These are phyloP conservation scores for Rhizopogon rudus DNA, from an alignment of 768 basidiomycete species.

Conservation along the genomic window DNA sequence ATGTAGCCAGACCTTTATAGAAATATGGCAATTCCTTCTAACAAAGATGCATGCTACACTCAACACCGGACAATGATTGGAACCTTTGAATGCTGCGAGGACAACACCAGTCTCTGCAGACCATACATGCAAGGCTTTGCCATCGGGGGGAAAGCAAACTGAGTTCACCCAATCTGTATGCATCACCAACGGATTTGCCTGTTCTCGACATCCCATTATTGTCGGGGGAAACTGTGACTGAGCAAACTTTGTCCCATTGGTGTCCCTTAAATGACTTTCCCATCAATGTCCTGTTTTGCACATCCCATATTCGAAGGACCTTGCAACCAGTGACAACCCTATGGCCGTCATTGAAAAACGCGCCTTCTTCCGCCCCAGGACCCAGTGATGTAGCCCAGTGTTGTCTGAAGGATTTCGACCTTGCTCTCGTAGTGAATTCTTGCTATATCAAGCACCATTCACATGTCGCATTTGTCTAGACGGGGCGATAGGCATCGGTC, in stretches of 20 bases:
- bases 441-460: too few relatives aligned
- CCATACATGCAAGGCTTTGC: background rate
- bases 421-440: too few relatives aligned
- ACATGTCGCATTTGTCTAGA: too few relatives aligned
- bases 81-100: background rate
- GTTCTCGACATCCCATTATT: slow-evolving; percentile 25
- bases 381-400: slow-evolving; percentile 11
- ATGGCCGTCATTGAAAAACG: slow-evolving; percentile 21
- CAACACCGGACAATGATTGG: background rate
- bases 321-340: slow-evolving; percentile 26
- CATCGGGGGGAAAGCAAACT: slow-evolving; percentile 11
- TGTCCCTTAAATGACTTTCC: slow-evolving; percentile 1
- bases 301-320: slow-evolving; percentile 3
- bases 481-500: too few relatives aligned
- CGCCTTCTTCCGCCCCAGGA: slow-evolving; percentile 14
- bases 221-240: slow-evolving; percentile 11
- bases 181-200: slow-evolving; percentile 14
- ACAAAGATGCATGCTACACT: slow-evolving; percentile 29
- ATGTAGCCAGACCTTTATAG: too few relatives aligned
- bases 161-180: slow-evolving; percentile 5
- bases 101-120: slow-evolving; percentile 2
- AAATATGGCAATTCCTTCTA: too few relatives aligned
- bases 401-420: background rate
- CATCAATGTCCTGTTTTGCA: background rate
- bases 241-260: background rate